Percentiles rank a stretch among this genome's conserved stretches.
These are phyloP conservation scores for Peniophora sp. DNA, from an alignment of 1,284 basidiomycete genomes.

Conservation along the genomic window DNA sequence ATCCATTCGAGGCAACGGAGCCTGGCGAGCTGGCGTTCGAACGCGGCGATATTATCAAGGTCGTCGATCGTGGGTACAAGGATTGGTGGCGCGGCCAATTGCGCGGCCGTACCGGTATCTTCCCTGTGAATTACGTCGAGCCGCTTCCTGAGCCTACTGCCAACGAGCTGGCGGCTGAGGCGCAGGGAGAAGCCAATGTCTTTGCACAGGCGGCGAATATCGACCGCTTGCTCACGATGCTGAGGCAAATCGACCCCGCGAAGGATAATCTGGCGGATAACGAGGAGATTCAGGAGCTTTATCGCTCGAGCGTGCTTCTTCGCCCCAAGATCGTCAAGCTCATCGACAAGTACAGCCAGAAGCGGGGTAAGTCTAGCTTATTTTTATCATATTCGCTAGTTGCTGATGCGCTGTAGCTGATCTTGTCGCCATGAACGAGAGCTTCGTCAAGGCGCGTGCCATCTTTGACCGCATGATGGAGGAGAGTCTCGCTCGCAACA, in stretches of 20 bases:
- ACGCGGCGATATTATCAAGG: slow-evolving; percentile 93
- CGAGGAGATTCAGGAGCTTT: slow-evolving; percentile 94
- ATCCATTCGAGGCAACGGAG: slow-evolving; percentile 86
- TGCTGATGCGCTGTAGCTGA: slow-evolving; percentile 46
- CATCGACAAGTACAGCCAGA: slow-evolving; percentile 97
- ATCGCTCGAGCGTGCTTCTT: slow-evolving; percentile 82
- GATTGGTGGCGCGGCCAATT: slow-evolving; percentile 99
- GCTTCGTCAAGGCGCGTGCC: slow-evolving; percentile 73
- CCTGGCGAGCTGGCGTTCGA: slow-evolving; percentile 90
- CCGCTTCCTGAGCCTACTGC: slow-evolving; percentile 81
- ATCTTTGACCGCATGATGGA: slow-evolving; percentile 92
- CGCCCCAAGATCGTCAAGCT: slow-evolving; percentile 93
- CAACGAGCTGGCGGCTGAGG: slow-evolving; percentile 75
- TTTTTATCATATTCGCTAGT: background rate
- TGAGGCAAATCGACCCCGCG: slow-evolving; percentile 69
- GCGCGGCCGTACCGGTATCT: slow-evolving; percentile 91
- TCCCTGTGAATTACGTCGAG: slow-evolving; percentile 98
- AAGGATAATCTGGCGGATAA: slow-evolving; percentile 88
- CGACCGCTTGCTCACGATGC: slow-evolving; percentile 78
- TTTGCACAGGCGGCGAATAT: slow-evolving; percentile 83
- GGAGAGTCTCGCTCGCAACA: slow-evolving; percentile 72
- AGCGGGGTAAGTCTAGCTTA: slow-evolving; percentile 49
- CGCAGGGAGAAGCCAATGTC: slow-evolving; percentile 83
- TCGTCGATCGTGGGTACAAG: slow-evolving; percentile 91
- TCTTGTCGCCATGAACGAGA: slow-evolving; percentile 85